Evolutionary conservation across 1,139 yeast genomes (phyloP).

Genomic region (Citeromyces hawaiiensis): DNA sequence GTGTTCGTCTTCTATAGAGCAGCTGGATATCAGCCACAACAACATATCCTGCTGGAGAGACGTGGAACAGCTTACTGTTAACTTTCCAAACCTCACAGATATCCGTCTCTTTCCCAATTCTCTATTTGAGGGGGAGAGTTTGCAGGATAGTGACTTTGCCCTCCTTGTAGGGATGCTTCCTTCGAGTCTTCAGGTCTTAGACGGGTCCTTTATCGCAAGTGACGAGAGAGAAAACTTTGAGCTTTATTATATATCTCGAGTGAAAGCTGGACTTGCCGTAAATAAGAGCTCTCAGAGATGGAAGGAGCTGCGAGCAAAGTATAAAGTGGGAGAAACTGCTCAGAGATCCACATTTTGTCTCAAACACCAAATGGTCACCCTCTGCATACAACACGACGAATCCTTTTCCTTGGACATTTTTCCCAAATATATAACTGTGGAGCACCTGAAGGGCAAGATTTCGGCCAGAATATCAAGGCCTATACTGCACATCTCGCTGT

Average conservation of each 20-base stretch:
- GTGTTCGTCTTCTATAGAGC: conserved; percentile 1
- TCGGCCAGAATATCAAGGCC: background rate
- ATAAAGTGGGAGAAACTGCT: conserved; percentile 7
- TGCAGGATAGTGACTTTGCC: conserved; percentile 22
- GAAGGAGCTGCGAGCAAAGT: conserved; percentile 13
- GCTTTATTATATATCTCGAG: conserved; percentile 46
- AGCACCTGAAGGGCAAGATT: background rate
- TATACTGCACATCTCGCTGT: background rate
- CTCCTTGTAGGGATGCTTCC: conserved; percentile 37
- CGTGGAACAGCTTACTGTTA: conserved; percentile 25
- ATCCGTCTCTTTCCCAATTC: conserved; percentile 44
- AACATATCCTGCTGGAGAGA: conserved; percentile 28
- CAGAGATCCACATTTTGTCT: background rate
- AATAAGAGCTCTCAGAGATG: conserved; percentile 16
- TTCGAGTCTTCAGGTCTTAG: conserved; percentile 23
- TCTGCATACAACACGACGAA: background rate
- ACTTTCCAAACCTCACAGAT: conserved; percentile 25
- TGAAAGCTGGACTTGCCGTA: conserved; percentile 19
- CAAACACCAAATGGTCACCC: background rate
- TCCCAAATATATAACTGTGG: background rate
- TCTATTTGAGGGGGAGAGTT: conserved; percentile 16
- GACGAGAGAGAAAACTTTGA: conserved; percentile 54
- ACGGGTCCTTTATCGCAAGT: conserved; percentile 37
- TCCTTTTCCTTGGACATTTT: background rate
- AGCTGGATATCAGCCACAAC: conserved; percentile 37